phyloP scores from a whole-genome alignment of 129 eudicot genomes.

The Erigeron canadensis region DNA sequence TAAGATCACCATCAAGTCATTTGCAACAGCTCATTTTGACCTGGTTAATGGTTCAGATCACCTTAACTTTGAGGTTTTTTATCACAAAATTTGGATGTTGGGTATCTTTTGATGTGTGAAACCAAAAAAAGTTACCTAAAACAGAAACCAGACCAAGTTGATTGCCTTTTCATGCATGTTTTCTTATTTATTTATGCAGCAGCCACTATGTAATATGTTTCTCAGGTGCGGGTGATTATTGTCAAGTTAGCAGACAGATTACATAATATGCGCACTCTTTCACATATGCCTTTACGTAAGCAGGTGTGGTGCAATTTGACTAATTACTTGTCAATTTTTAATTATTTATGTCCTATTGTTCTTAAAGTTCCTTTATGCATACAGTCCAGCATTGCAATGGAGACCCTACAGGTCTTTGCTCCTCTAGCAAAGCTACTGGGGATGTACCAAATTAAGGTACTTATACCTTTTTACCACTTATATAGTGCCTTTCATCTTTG shows the following conservation, averaged over 20 bases:
- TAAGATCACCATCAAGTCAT: background rate
- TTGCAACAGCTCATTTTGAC: background rate
- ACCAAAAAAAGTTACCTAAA: background rate
- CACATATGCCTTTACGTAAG: constrained; percentile 94
- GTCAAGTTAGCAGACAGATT: constrained; percentile 97
- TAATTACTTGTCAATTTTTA: background rate
- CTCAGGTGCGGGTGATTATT: constrained; percentile 95
- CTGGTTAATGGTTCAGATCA: too few relatives aligned
- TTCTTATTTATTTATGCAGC: background rate
- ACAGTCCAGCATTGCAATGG: constrained; percentile 91
- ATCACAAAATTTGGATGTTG: background rate
- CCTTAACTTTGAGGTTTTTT: background rate
- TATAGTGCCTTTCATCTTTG: constrained; percentile 1
- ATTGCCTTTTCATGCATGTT: constrained; percentile 4
- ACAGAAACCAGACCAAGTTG: background rate
- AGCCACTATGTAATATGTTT: constrained; percentile 17
- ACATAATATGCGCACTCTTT: constrained; percentile 96
- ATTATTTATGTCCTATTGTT: constrained; percentile 2
- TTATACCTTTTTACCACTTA: constrained; percentile 3
- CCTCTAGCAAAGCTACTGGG: constrained; percentile 92
- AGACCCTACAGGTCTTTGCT: constrained; percentile 96
- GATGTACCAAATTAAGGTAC: constrained; percentile 91
- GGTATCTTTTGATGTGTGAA: background rate
- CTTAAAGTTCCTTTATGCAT: constrained; percentile 25
- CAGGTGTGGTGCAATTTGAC: constrained; percentile 51